Conservation (phyloP, 768 basidiomycete genomes). For the Agaricus sinodeliciosus region DNA sequence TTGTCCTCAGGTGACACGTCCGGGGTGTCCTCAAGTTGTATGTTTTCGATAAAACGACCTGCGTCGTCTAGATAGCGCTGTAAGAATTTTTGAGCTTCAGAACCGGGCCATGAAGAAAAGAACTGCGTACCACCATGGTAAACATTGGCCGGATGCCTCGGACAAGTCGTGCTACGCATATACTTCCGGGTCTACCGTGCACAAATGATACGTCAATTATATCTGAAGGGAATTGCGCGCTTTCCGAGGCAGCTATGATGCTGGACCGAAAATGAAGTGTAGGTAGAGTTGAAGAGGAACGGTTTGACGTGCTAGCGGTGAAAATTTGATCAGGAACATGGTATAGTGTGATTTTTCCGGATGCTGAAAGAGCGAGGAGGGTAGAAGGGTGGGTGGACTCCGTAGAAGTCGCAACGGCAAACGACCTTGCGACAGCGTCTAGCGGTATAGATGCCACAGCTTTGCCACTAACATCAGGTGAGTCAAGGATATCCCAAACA, state of each 20-base stretch:
- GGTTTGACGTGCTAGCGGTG: constrained; percentile 30
- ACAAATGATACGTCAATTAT: constrained; percentile 44
- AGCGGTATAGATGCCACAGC: constrained; percentile 55
- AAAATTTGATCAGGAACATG: constrained; percentile 43
- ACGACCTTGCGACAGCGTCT: constrained; percentile 53
- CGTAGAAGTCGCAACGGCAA: constrained; percentile 28
- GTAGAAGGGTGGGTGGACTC: constrained; percentile 26
- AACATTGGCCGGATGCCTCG: constrained; percentile 57
- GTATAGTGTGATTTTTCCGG: constrained; percentile 53
- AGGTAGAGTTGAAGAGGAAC: constrained; percentile 38
- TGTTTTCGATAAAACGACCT: constrained; percentile 46
- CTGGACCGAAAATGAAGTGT: constrained; percentile 49
- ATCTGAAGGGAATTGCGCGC: constrained; percentile 23
- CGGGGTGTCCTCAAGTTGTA: constrained; percentile 36
- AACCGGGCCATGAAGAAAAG: not conserved
- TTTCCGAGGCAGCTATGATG: constrained; percentile 34
- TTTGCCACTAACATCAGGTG: constrained; percentile 36
- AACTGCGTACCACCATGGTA: constrained; percentile 40
- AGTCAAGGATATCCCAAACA: constrained; percentile 49
- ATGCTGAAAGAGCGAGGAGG: constrained; percentile 50
- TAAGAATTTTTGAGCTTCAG: constrained; percentile 10
- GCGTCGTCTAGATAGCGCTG: constrained; percentile 51
- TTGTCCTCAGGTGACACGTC: constrained; percentile 9
- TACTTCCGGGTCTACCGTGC: constrained; percentile 29
- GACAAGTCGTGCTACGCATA: constrained; percentile 48